Base-by-base conservation (phyloP, 2,329 filamentous ascomycete species). In the Botryotinia convoluta region DNA sequence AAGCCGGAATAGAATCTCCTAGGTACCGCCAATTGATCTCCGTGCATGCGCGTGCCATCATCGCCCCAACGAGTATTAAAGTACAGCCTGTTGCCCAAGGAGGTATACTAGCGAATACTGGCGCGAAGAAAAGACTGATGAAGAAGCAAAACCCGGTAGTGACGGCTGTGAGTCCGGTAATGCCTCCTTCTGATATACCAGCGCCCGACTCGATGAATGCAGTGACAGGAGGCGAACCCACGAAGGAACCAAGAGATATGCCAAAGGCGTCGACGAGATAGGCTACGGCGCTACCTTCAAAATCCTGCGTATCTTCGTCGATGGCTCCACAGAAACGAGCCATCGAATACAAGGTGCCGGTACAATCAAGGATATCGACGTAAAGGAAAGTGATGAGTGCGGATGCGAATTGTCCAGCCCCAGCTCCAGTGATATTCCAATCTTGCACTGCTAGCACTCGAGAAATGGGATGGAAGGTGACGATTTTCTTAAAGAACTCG, bases 11-110 rank as follows among this genome's bases (percentile, higher is more conserved):
- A 1, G 93, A 91, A 81, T 97, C 94, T 70, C 93, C 93, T 74
- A 93, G 86, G 83, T 97, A 97, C 64, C 86, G 86, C 94, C 94
- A 97, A 86, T 97, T 97, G 85, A 97, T 95, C 76, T 96, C 92
- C 26, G 88, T 89, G 20, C 92, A 92, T 1, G 92, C 87, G 75
- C 89, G 88, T 73, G 91, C 90, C 94, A 97, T 97, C 87, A 97
- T 91, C 32, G 91, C 90, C n/a, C 94, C 94, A 72, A 97, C 93
- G 57, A 97, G 89, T 77, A 97, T 87, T 39, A 97, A 87, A n/a
- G 94, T 94, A 81, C 92, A 94, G 65, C 94, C 94, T 0, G 94
- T 97, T 4, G 94, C 94, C 93, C 93, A 97, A 0, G 93, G 91
- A 7, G 94, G 94, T 73, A 97, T 96, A 0, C 92, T 95, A 16